These are phyloP conservation scores for Wickerhamiella nectarea DNA, from an alignment of 805 yeast species.

Conservation along the genomic window DNA sequence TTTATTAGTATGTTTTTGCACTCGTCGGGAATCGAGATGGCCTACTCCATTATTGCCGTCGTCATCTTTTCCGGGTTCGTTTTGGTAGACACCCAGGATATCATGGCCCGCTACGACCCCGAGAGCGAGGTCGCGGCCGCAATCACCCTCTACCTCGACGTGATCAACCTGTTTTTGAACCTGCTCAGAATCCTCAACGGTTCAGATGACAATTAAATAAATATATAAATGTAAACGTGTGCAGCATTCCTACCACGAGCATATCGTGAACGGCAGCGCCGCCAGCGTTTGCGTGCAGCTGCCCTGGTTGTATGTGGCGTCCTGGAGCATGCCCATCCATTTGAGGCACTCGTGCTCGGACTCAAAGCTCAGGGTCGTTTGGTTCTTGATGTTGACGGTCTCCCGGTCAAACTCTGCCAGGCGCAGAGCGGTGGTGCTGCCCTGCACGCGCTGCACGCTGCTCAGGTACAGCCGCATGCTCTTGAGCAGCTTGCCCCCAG, in stretches of 20 bases:
- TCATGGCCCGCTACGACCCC: conserved; percentile 58
- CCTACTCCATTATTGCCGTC: conserved; percentile 64
- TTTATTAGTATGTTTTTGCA: conserved; percentile 57
- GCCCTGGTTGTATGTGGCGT: conserved; percentile 1
- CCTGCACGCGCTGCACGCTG: conserved; percentile 1
- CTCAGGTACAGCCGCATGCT: conserved; percentile 4
- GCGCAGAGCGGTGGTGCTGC: not conserved
- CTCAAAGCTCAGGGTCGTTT: not conserved
- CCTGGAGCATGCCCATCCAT: conserved; percentile 6
- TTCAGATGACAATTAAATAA: conserved; percentile 13
- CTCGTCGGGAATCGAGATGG: conserved; percentile 41
- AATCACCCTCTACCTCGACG: conserved; percentile 64
- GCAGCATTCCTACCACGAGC: not conserved
- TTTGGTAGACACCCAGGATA: conserved; percentile 67
- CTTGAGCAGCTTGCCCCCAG: conserved; percentile 5
- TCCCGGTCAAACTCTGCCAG: conserved; percentile 2
- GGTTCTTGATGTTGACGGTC: not conserved
- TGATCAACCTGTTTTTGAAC: conserved; percentile 65
- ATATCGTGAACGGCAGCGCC: conserved; percentile 3
- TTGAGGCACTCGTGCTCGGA: not conserved
- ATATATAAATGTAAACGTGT: not conserved
- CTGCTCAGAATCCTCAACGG: conserved; percentile 48
- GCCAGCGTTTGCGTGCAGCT: not conserved
- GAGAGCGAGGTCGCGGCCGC: conserved; percentile 82
- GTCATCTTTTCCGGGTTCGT: conserved; percentile 57